Base-by-base conservation (phyloP, 352 stramenopile species). In the Globisporangium radiosum region DNA sequence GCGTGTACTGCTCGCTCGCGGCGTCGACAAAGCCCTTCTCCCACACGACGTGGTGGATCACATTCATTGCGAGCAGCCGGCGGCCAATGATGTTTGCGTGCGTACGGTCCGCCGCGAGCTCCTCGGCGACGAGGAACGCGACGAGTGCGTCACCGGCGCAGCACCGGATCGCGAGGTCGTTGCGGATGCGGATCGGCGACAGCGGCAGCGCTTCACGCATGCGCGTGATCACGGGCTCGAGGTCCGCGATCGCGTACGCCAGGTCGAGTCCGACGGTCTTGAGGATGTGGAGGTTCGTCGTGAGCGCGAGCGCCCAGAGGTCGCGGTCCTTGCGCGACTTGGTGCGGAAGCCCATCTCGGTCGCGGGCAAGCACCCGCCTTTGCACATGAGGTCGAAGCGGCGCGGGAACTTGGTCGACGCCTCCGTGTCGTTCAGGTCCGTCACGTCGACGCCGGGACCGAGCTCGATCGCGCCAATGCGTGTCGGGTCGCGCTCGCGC, bases 31-130 rank as follows among this genome's bases (percentile, higher is more conserved):
- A 94, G 59, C 90, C 82, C 38, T 87, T 85, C 52, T 88, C 77
- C 85, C 85, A 94, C 57, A 90, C 75, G 47, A 92, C 75, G 69
- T 94, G 85, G 63, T 94, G 85, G 42, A 94, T 68, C 37, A 92
- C 54, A 54, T 94, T 94, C 85, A 92, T 94, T 8, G 72, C 73
- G n/a, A 92, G 52, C 39, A 94, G 60, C 39, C 76, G 75, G 10
- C 75, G 71, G 50, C 78, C 69, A 43, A 92, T 78, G 2, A 70
- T 60, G 54, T 74, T 70, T 9, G 77, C 85, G 33, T 87, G 71
- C n/a, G 61, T 65, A 9, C 73, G 72, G 52, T 89, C 81, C 10
- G 58, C 63, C 0, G 75, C 78, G n/a, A 88, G 55, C 43, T 75
- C 68, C 45, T 90, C 64, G 0, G 56, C 64, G 15, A 90, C 68